Percentiles rank a stretch among this genome's conserved stretches.
Evolutionary conservation across 345 rosid species (phyloP).

Genomic region (Eucalyptus cloeziana): DNA sequence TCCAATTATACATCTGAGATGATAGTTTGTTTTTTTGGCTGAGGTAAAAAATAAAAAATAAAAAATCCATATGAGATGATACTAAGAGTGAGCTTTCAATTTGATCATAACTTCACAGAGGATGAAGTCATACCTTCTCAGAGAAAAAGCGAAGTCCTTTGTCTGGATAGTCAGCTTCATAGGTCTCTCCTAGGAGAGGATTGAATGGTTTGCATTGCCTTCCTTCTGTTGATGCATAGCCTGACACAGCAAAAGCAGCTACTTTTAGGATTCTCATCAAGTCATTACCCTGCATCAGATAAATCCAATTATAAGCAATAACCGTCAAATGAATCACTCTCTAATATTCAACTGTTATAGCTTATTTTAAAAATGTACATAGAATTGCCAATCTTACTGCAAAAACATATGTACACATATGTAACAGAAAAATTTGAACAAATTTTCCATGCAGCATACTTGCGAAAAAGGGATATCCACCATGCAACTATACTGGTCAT

Average conservation of each 20-base stretch:
- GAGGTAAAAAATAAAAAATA: not conserved
- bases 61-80: not conserved
- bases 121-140: conserved; percentile 51
- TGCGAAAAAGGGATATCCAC: not conserved
- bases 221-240: conserved; percentile 98
- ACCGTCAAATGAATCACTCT: not conserved
- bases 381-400: not conserved
- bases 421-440: not conserved
- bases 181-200: conserved; percentile 97
- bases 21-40: not conserved
- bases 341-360: not conserved
- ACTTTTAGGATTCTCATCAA: conserved; percentile 89
- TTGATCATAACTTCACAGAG: not conserved
- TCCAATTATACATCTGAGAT: not conserved
- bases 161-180: conserved; percentile 98
- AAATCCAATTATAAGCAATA: not conserved
- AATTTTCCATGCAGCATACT: not conserved
- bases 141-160: conserved; percentile 95
- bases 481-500: not conserved
- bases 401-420: not conserved
- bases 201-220: conserved; percentile 97
- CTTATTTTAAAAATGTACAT: not conserved
- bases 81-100: not conserved
- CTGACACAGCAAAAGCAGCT: conserved; percentile 99
- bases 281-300: conserved; percentile 67